Percentiles rank a stretch among this genome's conserved stretches.
Evolutionary conservation across 306 rosid species (phyloP).

Genomic region (Mucuna pruriens): DNA sequence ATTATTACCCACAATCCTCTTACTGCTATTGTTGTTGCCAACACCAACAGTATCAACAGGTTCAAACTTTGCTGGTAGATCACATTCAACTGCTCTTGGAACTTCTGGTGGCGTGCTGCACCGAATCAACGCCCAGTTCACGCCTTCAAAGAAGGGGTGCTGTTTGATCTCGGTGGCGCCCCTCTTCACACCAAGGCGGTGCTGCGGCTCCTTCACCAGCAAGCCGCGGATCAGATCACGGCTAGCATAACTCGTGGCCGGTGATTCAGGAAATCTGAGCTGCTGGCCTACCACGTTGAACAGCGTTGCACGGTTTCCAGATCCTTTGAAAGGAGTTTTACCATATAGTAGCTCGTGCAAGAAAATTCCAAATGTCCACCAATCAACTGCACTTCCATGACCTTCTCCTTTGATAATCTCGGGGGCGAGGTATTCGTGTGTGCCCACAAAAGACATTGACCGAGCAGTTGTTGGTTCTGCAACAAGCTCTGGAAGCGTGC

Average conservation of each 20-base stretch:
- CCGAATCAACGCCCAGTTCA: slow-evolving; percentile 92
- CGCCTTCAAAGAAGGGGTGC: slow-evolving; percentile 93
- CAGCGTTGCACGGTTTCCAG: slow-evolving; percentile 93
- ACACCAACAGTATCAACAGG: slow-evolving; percentile 59
- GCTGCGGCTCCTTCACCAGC: slow-evolving; percentile 90
- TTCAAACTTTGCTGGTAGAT: slow-evolving; percentile 64
- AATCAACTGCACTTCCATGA: slow-evolving; percentile 67
- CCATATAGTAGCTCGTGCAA: slow-evolving; percentile 56
- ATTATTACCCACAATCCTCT: slow-evolving; percentile 64
- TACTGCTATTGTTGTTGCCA: slow-evolving; percentile 63
- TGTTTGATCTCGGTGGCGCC: slow-evolving; percentile 96
- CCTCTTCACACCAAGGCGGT: slow-evolving; percentile 89
- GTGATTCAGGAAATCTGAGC: slow-evolving; percentile 79
- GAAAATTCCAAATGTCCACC: slow-evolving; percentile 70
- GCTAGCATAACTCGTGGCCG: slow-evolving; percentile 78
- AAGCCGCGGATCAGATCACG: slow-evolving; percentile 83
- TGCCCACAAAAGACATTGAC: slow-evolving; percentile 63
- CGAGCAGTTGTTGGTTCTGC: slow-evolving; percentile 62
- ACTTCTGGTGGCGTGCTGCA: slow-evolving; percentile 96
- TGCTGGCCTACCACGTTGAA: slow-evolving; percentile 97
- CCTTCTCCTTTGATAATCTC: slow-evolving; percentile 65
- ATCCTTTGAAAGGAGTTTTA: slow-evolving; percentile 64
- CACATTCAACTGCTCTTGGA: slow-evolving; percentile 79
- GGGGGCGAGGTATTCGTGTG: slow-evolving; percentile 63
- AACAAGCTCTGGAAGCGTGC: slow-evolving; percentile 57